A percentile compares a stretch with the other conserved stretches of the same genome.
phyloP scores from a whole-genome alignment of 768 basidiomycete species.

The Suillus fuscotomentosus region DNA sequence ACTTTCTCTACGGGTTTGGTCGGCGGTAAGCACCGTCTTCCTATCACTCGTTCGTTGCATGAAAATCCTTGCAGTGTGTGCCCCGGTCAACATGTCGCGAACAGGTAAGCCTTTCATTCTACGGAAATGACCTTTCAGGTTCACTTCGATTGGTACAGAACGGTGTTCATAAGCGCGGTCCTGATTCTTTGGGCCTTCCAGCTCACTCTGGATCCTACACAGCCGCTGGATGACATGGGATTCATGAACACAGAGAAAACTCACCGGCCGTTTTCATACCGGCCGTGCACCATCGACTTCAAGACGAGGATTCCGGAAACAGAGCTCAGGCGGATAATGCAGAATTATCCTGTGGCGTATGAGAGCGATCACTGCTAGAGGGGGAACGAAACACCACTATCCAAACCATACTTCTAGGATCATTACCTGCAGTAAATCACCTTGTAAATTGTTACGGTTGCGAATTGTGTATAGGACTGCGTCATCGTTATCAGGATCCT shows the following conservation, averaged over 20 bases:
- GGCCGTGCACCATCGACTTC: constrained; percentile 53
- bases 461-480: background rate
- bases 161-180: constrained; percentile 59
- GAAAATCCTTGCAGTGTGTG: constrained; percentile 40
- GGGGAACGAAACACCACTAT: background rate
- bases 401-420: background rate
- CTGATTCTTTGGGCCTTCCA: constrained; percentile 47
- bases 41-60: background rate
- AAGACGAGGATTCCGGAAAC: constrained; percentile 34
- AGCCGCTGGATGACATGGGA: constrained; percentile 40
- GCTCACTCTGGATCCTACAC: background rate
- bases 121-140: background rate
- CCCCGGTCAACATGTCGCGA: constrained; percentile 30
- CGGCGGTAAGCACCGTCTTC: constrained; percentile 33
- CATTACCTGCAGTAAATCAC: background rate
- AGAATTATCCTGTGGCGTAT: background rate
- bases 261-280: constrained; percentile 25
- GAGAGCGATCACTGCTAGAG: background rate
- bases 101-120: constrained; percentile 28
- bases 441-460: background rate
- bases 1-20: constrained; percentile 56
- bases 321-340: background rate
- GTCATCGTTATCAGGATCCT: background rate
- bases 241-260: constrained; percentile 39
- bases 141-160: constrained; percentile 29